Percentiles rank a stretch among this genome's conserved stretches.
Conservation (phyloP, 768 basidiomycete genomes). For the Tephrocybe sp. region DNA sequence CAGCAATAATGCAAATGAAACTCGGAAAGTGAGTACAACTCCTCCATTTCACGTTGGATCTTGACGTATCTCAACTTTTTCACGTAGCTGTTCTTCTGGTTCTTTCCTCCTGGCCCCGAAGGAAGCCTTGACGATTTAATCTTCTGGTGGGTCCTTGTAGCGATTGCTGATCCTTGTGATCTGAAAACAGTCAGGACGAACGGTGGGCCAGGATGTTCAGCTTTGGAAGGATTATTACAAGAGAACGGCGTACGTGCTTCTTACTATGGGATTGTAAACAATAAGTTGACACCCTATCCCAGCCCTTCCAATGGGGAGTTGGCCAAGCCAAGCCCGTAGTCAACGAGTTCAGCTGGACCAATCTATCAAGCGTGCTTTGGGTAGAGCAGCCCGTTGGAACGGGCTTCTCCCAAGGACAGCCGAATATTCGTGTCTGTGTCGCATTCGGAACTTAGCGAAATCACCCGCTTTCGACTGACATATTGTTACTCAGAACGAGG, state of each 20-base stretch:
- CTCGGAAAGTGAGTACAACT: conserved; percentile 48
- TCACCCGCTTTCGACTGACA: no score
- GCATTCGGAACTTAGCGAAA: no score
- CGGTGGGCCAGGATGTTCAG: conserved; percentile 77
- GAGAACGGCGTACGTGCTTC: conserved; percentile 62
- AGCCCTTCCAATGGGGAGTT: conserved; percentile 67
- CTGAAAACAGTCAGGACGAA: conserved; percentile 51
- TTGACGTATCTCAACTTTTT: neutral
- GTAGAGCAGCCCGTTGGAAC: conserved; percentile 82
- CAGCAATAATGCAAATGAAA: conserved; percentile 56
- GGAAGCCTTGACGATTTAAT: conserved; percentile 72
- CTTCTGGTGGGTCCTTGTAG: conserved; percentile 51
- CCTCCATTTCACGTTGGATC: no score
- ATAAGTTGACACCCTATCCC: no score
- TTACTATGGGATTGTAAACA: neutral
- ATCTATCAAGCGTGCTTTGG: conserved; percentile 70
- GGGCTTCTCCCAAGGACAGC: conserved; percentile 64
- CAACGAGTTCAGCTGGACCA: conserved; percentile 77
- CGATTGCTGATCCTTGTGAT: neutral
- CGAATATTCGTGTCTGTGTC: neutral
- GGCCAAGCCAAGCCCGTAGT: conserved; percentile 62
- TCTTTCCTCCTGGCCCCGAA: conserved; percentile 74
- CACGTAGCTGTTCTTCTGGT: conserved; percentile 75
- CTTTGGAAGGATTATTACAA: conserved; percentile 66
- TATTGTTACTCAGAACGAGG: conserved; percentile 42